These are phyloP conservation scores for Penicillium angulare DNA, from an alignment of 495 filamentous ascomycete species.

Conservation along the genomic window DNA sequence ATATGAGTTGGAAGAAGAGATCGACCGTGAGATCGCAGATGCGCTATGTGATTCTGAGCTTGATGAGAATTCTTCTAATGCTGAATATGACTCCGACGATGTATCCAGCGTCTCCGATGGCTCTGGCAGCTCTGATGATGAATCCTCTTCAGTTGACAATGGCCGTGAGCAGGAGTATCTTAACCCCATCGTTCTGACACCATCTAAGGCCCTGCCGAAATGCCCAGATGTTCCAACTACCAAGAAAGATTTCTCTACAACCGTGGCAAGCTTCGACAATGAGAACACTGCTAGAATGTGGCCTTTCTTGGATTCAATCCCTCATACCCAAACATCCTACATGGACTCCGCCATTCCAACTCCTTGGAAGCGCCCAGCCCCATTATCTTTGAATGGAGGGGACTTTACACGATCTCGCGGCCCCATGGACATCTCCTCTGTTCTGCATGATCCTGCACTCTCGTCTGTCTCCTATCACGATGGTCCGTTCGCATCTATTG, in stretches of 20 bases:
- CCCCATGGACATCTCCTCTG: too few relatives aligned
- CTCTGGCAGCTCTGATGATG: neutral
- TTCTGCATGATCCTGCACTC: neutral
- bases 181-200: slow-evolving; percentile 3
- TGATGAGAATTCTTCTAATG: neutral
- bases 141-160: neutral
- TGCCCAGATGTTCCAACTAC: too few relatives aligned
- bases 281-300: too few relatives aligned
- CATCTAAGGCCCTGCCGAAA: neutral
- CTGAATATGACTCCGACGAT: neutral
- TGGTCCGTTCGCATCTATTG: slow-evolving; percentile 18
- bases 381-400: too few relatives aligned
- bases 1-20: too few relatives aligned
- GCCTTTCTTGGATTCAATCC: too few relatives aligned
- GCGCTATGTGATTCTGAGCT: neutral
- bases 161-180: slow-evolving; percentile 6
- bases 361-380: too few relatives aligned
- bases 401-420: too few relatives aligned
- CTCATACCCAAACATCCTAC: too few relatives aligned
- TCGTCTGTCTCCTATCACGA: slow-evolving; percentile 1
- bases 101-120: neutral
- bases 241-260: too few relatives aligned
- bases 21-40: neutral
- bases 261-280: too few relatives aligned
- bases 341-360: too few relatives aligned